Evolutionary conservation across 371 early-diverging fungal species (phyloP).

Genomic region (Polyrhizophydium stewartii): DNA sequence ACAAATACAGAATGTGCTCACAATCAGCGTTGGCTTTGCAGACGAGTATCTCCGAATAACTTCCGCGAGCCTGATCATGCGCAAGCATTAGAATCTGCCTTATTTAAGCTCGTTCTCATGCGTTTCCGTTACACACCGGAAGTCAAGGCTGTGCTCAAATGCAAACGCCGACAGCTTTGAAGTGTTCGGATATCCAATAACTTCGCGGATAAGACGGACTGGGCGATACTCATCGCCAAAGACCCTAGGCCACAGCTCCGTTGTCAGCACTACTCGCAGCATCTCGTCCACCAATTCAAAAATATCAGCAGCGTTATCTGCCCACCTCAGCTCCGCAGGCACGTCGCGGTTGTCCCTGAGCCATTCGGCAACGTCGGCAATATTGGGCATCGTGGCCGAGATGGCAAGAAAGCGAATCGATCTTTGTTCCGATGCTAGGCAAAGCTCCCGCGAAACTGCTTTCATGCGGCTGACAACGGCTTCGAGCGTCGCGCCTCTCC

Average conservation of each 20-base stretch:
- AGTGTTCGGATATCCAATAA: conserved; percentile 57
- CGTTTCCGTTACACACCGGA: conserved; percentile 53
- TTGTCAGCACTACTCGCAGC: no score
- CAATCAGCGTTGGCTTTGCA: conserved; percentile 60
- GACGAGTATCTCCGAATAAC: conserved; percentile 53
- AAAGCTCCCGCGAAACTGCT: conserved; percentile 26
- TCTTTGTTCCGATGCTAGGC: not conserved
- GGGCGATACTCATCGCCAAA: conserved; percentile 84
- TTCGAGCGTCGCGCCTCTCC: conserved; percentile 62
- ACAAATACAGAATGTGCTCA: conserved; percentile 22
- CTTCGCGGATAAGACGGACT: conserved; percentile 56
- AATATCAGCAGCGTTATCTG: not conserved
- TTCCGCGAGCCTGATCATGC: conserved; percentile 47
- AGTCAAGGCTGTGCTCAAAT: conserved; percentile 64
- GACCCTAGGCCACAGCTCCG: conserved; percentile 14
- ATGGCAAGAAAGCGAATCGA: conserved; percentile 63
- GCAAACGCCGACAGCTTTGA: conserved; percentile 55
- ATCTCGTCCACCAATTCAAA: not conserved
- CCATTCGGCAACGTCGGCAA: conserved; percentile 75
- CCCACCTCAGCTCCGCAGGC: not conserved
- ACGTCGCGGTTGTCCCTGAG: conserved; percentile 23
- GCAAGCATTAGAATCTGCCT: not conserved
- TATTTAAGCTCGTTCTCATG: not conserved
- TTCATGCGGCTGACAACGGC: conserved; percentile 54
- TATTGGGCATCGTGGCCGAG: conserved; percentile 86